Percentiles rank a stretch among this genome's conserved stretches.
phyloP scores from a whole-genome alignment of 2,329 filamentous ascomycete genomes.

The Aureobasidium sp. region DNA sequence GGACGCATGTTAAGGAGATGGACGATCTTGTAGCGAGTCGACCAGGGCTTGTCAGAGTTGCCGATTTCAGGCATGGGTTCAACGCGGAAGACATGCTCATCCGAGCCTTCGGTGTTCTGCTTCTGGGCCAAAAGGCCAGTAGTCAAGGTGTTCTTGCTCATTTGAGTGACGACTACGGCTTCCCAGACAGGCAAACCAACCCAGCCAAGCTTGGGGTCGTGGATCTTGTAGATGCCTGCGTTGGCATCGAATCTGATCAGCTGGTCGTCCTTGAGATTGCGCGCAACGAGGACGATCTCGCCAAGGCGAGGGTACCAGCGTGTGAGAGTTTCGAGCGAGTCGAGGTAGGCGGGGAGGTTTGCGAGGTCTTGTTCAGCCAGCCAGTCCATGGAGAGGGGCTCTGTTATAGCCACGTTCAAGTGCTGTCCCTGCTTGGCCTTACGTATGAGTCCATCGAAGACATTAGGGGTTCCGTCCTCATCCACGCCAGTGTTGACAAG shows the following conservation, averaged over 20 bases:
- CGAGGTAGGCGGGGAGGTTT: constrained; percentile 27
- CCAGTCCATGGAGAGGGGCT: constrained; percentile 52
- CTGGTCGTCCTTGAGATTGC: constrained; percentile 27
- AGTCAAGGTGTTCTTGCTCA: constrained; percentile 26
- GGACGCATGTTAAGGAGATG: constrained; percentile 49
- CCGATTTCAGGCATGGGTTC: constrained; percentile 49
- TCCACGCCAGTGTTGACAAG: constrained; percentile 27
- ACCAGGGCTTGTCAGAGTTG: constrained; percentile 42
- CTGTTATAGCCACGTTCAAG: constrained; percentile 41
- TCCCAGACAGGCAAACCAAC: constrained; percentile 45
- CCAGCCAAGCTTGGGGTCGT: constrained; percentile 22
- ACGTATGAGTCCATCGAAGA: constrained; percentile 45
- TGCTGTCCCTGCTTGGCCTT: constrained; percentile 37
- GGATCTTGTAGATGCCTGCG: constrained; percentile 24
- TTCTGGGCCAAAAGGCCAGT: not conserved
- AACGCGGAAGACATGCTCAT: constrained; percentile 46
- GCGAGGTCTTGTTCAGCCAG: constrained; percentile 40
- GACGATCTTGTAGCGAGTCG: constrained; percentile 50
- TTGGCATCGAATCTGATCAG: constrained; percentile 27
- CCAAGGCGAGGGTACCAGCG: constrained; percentile 49
- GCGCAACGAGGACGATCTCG: constrained; percentile 50
- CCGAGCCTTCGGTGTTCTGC: not conserved
- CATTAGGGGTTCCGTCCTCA: constrained; percentile 48
- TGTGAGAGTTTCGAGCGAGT: constrained; percentile 37
- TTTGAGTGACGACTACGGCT: constrained; percentile 50